Evolutionary conservation across 139 green algal species (phyloP).

Genomic region (Coelastrella sp.): DNA sequence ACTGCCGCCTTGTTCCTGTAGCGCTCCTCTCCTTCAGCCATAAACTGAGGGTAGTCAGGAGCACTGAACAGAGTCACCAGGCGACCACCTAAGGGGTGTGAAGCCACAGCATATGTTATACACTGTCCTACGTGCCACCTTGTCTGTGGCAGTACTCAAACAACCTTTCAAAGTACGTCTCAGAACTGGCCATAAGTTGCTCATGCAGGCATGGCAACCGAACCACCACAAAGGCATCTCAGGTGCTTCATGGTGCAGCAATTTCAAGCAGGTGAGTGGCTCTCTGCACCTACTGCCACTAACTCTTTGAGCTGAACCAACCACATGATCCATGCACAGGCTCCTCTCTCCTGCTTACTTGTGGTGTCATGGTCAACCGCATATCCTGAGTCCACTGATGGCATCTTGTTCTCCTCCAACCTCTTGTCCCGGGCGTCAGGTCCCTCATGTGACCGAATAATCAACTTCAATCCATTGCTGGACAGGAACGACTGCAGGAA

Average conservation of each 20-base stretch:
- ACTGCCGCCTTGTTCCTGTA: slow-evolving; percentile 84
- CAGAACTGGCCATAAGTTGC: too few species aligned
- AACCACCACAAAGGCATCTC: too few species aligned
- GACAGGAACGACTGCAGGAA: slow-evolving; percentile 82
- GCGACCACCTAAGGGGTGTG: slow-evolving; percentile 74
- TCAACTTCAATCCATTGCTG: slow-evolving; percentile 91
- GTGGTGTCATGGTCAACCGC: slow-evolving; percentile 86
- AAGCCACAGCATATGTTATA: background rate
- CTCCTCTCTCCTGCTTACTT: too few species aligned
- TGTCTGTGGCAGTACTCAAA: too few species aligned
- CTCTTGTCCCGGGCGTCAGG: slow-evolving; percentile 86
- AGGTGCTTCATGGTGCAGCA: too few species aligned
- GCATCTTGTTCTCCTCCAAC: slow-evolving; percentile 18
- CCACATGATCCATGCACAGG: too few species aligned
- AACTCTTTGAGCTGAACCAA: background rate
- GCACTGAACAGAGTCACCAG: slow-evolving; percentile 92
- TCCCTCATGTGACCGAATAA: slow-evolving; percentile 96
- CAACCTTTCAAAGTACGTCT: too few species aligned
- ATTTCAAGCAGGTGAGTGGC: too few species aligned
- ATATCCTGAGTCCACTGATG: slow-evolving; percentile 72
- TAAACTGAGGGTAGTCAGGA: slow-evolving; percentile 89
- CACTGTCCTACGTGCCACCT: too few species aligned
- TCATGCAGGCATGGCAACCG: too few species aligned
- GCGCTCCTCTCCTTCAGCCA: slow-evolving; percentile 35
- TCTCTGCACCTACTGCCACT: too few species aligned